Base-by-base conservation (phyloP, 106 monocot genomes). In the Triglochin maritima region DNA sequence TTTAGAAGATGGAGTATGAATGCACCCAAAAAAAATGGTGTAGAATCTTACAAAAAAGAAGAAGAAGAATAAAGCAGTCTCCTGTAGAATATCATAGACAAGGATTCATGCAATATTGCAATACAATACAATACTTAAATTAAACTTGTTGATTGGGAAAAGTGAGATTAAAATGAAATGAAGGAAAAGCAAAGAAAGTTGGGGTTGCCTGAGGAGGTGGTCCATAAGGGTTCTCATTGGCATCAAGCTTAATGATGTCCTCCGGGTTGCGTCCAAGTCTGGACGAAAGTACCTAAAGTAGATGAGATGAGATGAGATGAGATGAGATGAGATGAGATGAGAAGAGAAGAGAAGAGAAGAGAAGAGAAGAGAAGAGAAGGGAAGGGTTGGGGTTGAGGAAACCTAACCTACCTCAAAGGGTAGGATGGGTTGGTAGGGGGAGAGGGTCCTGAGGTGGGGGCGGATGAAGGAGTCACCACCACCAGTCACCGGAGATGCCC, bases 191-290 rank as follows among this genome's bases (percentile, higher is more conserved):
- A n/a, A n/a, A n/a, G n/a, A n/a, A n/a, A n/a, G n/a, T n/a, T n/a
- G n/a, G n/a, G n/a, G n/a, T 79, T 68, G 73, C 98, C 92, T 98
- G 92, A 16, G 98, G 98, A 70, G 98, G 98, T 62, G 98, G 98
- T 46, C 98, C 98, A 76, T 98, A 98, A 69, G 98, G 98, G 65
- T 98, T 98, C 69, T 98, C 98, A 88, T 98, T 98, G 50, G 98
- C 98, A 79, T 98, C 98, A 52, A 98, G 85, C 70, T 98, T 98
- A 69, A 98, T 76, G 41, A 98, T 98, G 45, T 98, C 86, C 73
- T 92, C 92, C 8, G 91, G 86, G 55, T 89, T 92, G 47, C 98
- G 86, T 60, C 98, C 92, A 70, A 98, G 79, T 5, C 82, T 79
- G 15, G 85, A 75, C 42, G 96, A 96, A 52, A 96, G 70, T 7